Evolutionary conservation across 2,329 filamentous ascomycete species (phyloP).

Genomic region (Microsporum canis): DNA sequence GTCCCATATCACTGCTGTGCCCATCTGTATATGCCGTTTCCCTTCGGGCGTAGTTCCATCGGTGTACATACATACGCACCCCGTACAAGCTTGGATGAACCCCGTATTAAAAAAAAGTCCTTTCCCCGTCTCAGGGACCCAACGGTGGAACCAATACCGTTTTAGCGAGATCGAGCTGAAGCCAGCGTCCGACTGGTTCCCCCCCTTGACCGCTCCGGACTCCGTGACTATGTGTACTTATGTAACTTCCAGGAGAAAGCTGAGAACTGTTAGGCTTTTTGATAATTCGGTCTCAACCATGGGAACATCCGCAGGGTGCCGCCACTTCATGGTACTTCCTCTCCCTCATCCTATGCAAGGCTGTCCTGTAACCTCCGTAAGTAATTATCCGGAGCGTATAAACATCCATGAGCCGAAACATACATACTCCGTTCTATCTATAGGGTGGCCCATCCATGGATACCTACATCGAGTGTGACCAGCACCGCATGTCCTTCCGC

Average conservation of each 20-base stretch:
- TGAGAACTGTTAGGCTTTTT: background rate
- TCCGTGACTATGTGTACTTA: background rate
- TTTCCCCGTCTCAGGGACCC: background rate
- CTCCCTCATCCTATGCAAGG: background rate
- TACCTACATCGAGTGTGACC: background rate
- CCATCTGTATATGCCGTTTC: too few species aligned
- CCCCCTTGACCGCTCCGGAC: background rate
- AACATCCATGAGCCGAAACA: background rate
- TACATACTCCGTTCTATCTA: background rate
- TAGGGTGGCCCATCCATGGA: background rate
- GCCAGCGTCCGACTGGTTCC: background rate
- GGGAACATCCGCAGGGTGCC: constrained; percentile 1
- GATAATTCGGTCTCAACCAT: background rate
- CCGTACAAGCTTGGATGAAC: background rate
- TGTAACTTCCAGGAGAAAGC: background rate
- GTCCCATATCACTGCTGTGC: background rate
- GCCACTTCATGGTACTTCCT: background rate
- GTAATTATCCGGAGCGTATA: background rate
- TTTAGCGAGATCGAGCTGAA: background rate
- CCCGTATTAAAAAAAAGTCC: background rate
- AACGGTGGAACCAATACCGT: background rate
- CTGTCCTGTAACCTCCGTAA: background rate
- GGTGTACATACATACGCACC: too few species aligned
- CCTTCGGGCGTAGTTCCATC: too few species aligned
- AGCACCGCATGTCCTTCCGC: background rate